These are phyloP conservation scores for Dichotomocladium elegans DNA, from an alignment of 371 early-diverging fungal species.

Conservation along the genomic window DNA sequence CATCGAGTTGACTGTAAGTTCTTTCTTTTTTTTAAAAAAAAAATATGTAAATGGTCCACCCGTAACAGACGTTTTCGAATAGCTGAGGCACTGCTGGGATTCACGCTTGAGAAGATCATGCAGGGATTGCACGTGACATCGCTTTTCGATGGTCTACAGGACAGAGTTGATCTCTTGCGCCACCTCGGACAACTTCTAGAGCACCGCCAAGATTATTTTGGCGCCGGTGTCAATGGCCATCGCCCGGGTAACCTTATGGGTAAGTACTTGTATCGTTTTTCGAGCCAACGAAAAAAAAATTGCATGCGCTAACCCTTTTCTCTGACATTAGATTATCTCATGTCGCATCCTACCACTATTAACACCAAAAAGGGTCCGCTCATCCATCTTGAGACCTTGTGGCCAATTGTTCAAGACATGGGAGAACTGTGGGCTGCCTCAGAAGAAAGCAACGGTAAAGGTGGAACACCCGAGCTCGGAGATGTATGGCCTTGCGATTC, in stretches of 20 bases:
- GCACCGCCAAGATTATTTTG: slow-evolving; percentile 49
- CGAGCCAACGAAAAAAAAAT: neutral
- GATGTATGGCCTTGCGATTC: slow-evolving; percentile 86
- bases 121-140: slow-evolving; percentile 71
- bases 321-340: slow-evolving; percentile 42
- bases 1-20: slow-evolving; percentile 76
- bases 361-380: slow-evolving; percentile 43
- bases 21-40: neutral
- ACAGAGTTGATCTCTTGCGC: slow-evolving; percentile 67
- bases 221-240: slow-evolving; percentile 38
- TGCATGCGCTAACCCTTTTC: too few species aligned
- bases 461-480: slow-evolving; percentile 59
- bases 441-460: slow-evolving; percentile 53
- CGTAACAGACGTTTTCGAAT: neutral
- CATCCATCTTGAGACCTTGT: slow-evolving; percentile 71
- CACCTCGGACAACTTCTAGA: slow-evolving; percentile 59
- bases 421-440: slow-evolving; percentile 51
- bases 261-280: slow-evolving; percentile 24
- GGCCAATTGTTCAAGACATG: slow-evolving; percentile 72
- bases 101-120: slow-evolving; percentile 56
- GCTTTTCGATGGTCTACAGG: slow-evolving; percentile 63
- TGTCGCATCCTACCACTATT: slow-evolving; percentile 39
- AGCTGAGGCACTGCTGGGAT: slow-evolving; percentile 49
- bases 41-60: neutral
- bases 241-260: slow-evolving; percentile 87